These are phyloP conservation scores for Clathrus columnatus DNA, from an alignment of 768 basidiomycete genomes.

Conservation along the genomic window DNA sequence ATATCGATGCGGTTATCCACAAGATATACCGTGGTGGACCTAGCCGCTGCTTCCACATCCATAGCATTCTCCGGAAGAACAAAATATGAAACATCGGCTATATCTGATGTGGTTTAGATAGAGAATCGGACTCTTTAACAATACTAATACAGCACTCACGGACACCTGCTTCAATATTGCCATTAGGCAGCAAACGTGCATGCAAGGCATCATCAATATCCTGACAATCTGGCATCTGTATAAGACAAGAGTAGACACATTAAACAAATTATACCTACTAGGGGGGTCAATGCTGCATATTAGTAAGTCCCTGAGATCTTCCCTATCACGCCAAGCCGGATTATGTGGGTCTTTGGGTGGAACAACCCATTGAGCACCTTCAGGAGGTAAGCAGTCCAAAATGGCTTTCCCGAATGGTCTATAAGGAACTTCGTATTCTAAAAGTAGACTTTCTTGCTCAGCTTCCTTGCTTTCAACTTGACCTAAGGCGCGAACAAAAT, in stretches of 20 bases:
- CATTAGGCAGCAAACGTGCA: conserved; percentile 77
- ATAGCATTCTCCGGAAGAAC: conserved; percentile 89
- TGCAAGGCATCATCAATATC: conserved; percentile 99
- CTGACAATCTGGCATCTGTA: conserved; percentile 60
- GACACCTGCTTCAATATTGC: conserved; percentile 94
- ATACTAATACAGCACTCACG: conserved; percentile 50
- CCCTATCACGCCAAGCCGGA: conserved; percentile 69
- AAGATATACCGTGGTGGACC: conserved; percentile 95
- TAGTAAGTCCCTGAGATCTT: conserved; percentile 76
- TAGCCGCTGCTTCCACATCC: conserved; percentile 91
- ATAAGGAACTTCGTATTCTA: conserved; percentile 96
- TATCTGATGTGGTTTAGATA: conserved; percentile 46
- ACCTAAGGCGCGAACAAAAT: conserved; percentile 89
- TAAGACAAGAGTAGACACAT: neutral
- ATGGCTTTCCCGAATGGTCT: conserved; percentile 95
- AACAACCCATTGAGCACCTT: conserved; percentile 91
- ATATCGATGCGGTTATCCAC: conserved; percentile 99
- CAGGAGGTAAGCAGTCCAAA: conserved; percentile 76
- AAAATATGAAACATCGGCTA: conserved; percentile 97
- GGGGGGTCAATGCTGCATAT: conserved; percentile 98
- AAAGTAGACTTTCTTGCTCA: conserved; percentile 84
- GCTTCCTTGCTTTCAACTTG: conserved; percentile 91
- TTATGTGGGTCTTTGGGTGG: conserved; percentile 54
- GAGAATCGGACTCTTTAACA: neutral
- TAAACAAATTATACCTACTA: conserved; percentile 34